Percentiles rank a stretch among this genome's conserved stretches.
These are phyloP conservation scores for Schizochytrium sp. DNA, from an alignment of 108 stramenopile genomes.

Conservation along the genomic window DNA sequence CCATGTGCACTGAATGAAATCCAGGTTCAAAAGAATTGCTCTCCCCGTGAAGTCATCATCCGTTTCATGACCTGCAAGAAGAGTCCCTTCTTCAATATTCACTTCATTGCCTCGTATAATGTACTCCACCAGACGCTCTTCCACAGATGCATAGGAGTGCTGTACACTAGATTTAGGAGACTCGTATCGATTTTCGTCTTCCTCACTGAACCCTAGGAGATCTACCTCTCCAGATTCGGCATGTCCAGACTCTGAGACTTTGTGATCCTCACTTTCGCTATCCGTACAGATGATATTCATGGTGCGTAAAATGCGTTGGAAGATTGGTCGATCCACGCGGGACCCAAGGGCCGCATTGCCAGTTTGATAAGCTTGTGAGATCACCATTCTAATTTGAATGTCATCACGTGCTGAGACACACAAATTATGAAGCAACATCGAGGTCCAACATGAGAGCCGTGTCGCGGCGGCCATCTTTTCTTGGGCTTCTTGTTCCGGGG, in stretches of 20 bases:
- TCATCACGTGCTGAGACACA: not conserved
- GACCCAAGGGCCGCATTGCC: conserved; percentile 25
- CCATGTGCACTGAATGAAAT: not conserved
- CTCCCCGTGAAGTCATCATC: conserved; percentile 2
- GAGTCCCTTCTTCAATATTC: not conserved
- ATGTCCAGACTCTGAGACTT: not conserved
- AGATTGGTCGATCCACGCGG: not conserved
- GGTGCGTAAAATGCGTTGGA: not conserved
- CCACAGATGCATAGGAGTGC: not conserved
- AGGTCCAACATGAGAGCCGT: conserved; percentile 20
- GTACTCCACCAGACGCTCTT: not conserved
- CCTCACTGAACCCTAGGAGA: not conserved
- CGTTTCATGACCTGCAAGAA: conserved; percentile 1
- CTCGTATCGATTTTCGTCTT: not conserved
- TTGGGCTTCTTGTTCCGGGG: not conserved
- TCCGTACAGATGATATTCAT: conserved; percentile 14
- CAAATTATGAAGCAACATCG: conserved; percentile 33
- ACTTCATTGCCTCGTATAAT: not conserved
- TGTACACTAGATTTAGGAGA: not conserved
- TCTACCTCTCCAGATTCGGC: not conserved
- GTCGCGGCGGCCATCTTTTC: not conserved
- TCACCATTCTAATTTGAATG: conserved; percentile 52
- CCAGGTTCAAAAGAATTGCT: conserved; percentile 1
- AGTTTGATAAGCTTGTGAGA: conserved; percentile 55
- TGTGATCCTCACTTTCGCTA: not conserved